These are phyloP conservation scores for Saccharomycopsis crataegensis DNA, from an alignment of 1,139 yeast genomes.

Conservation along the genomic window DNA sequence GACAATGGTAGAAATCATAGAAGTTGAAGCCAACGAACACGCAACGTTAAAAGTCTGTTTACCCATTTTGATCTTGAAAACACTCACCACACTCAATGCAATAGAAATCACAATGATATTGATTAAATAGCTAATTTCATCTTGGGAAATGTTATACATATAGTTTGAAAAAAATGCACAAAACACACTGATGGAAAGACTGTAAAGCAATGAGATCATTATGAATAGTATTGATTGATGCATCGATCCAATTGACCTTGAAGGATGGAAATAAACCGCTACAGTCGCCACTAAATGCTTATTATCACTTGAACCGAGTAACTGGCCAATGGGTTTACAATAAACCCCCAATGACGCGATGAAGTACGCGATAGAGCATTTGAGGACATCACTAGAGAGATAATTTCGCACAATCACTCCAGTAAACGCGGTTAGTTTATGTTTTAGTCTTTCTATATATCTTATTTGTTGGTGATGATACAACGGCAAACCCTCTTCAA, in stretches of 20 bases:
- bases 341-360: constrained; percentile 74
- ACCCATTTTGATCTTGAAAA: constrained; percentile 58
- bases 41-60: constrained; percentile 75
- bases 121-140: constrained; percentile 45
- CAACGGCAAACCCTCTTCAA: background rate
- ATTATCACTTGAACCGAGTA: constrained; percentile 62
- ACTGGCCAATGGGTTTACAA: constrained; percentile 44
- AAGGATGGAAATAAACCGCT: constrained; percentile 79
- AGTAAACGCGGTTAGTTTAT: background rate
- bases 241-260: constrained; percentile 76
- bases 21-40: constrained; percentile 68
- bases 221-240: constrained; percentile 65
- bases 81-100: constrained; percentile 61
- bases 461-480: background rate
- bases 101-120: constrained; percentile 49
- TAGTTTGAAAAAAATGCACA: constrained; percentile 48
- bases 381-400: constrained; percentile 32
- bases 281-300: constrained; percentile 80
- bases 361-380: constrained; percentile 66
- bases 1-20: constrained; percentile 64
- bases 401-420: background rate
- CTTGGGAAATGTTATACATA: constrained; percentile 40
- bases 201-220: constrained; percentile 44
- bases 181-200: constrained; percentile 46
- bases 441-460: background rate